Evolutionary conservation across 2,329 filamentous ascomycete species (phyloP), one percentile per base, ranked within the genome.

Genomic region (Trichophyton mentagrophytes): DNA sequence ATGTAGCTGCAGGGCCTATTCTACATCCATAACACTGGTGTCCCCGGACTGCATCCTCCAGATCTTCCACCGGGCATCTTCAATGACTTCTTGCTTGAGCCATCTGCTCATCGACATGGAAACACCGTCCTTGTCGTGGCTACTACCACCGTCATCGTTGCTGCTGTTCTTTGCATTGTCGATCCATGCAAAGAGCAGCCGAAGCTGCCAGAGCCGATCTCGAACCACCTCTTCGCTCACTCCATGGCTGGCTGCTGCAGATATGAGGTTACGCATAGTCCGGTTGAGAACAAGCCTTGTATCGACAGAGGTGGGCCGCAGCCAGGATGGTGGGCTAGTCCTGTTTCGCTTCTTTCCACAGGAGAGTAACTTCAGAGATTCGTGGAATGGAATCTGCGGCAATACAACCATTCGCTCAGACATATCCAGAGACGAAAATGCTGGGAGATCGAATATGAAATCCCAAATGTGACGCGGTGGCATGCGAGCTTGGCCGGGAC

Each of bases 371-470:
- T 66, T 64, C 9, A 67, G 68, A 30, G 66, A 63, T 22, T 60
- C 62, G 17, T 71, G 70, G 65, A 72, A 71, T 6, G 70, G 69
- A 15, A 68, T 78, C 5, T 72, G 69, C 67, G 78, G 71, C 76
- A 90, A 76, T 2, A 89, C 79, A 25, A 84, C 76, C 0, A 80
- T 80, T 60, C 83, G 81, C 67, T 95, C 90, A 0, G 86, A 83
- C 58, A 86, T 70, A 76, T 88, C 70, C 78, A 82, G 64, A 65
- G 74, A 69, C 67, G 71, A 62, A 76, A 87, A 69, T 61, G 80
- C 65, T 0, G 80, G 77, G 0, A 90, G 79, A 1, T 78, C 74
- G 69, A 95, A 89, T 1, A 96, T 70, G 87, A 89, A 92, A 63
- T 87, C 84, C 68, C 92, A 82, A 0, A 88, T 72, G 44, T 77